Percentiles rank a stretch among this genome's conserved stretches.
These are phyloP conservation scores for Ophiostoma ulmi DNA, from an alignment of 2,329 filamentous ascomycete species.

Conservation along the genomic window DNA sequence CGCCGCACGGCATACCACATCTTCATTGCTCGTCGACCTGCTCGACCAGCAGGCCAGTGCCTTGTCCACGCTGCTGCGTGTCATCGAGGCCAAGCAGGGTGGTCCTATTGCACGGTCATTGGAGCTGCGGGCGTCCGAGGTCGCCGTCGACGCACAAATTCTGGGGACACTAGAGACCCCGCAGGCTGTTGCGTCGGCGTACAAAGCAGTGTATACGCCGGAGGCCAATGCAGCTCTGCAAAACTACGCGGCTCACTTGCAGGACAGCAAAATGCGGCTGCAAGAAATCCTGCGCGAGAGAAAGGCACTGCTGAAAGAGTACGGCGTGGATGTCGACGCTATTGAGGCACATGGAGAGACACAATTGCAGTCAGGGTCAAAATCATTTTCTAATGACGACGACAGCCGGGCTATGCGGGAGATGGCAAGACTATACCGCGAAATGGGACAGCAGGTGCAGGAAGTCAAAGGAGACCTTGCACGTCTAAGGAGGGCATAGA, in stretches of 20 bases:
- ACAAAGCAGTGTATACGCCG: slow-evolving; percentile 43
- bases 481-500: slow-evolving; percentile 28
- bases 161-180: slow-evolving; percentile 38
- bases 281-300: slow-evolving; percentile 41
- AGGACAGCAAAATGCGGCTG: slow-evolving; percentile 44
- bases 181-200: slow-evolving; percentile 35
- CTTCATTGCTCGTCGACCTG: slow-evolving; percentile 36
- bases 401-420: slow-evolving; percentile 51
- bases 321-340: slow-evolving; percentile 45
- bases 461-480: slow-evolving; percentile 47
- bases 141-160: slow-evolving; percentile 42
- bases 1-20: slow-evolving; percentile 38
- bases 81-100: slow-evolving; percentile 53
- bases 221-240: slow-evolving; percentile 41
- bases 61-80: slow-evolving; percentile 43
- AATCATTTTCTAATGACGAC: slow-evolving; percentile 23
- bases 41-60: slow-evolving; percentile 39
- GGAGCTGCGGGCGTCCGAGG: slow-evolving; percentile 46
- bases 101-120: slow-evolving; percentile 47
- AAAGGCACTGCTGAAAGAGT: slow-evolving; percentile 44
- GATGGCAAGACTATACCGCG: slow-evolving; percentile 47
- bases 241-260: slow-evolving; percentile 47
- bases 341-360: slow-evolving; percentile 29
- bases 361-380: neutral
- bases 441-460: slow-evolving; percentile 47